phyloP scores from a whole-genome alignment of 495 filamentous ascomycete species.

The Penicillium odoratum region DNA sequence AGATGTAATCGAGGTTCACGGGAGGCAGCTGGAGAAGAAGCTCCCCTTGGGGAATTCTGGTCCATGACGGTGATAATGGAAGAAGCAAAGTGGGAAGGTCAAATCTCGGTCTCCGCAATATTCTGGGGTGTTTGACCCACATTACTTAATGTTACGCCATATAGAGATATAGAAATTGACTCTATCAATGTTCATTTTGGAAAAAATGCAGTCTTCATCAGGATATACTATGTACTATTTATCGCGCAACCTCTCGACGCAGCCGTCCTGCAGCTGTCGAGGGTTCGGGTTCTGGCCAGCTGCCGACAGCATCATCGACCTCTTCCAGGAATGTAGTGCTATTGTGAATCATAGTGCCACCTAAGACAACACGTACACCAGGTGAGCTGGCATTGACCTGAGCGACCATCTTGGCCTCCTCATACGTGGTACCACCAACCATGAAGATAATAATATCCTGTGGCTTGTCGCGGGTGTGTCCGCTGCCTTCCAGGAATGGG shows the following conservation, averaged over 20 bases:
- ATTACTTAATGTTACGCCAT: neutral
- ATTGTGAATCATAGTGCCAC: constrained; percentile 82
- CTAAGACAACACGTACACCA: constrained; percentile 83
- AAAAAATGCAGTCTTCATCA: neutral
- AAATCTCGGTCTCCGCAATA: constrained; percentile 10
- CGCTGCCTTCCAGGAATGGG: constrained; percentile 87
- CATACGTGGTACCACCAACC: constrained; percentile 89
- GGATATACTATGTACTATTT: constrained; percentile 11
- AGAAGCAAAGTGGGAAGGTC: constrained; percentile 2
- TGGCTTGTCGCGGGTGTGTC: constrained; percentile 84
- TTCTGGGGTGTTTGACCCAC: constrained; percentile 9
- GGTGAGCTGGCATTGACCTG: constrained; percentile 89
- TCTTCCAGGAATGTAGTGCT: constrained; percentile 85
- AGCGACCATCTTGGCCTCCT: constrained; percentile 93
- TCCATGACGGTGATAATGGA: constrained; percentile 28
- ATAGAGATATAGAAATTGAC: too few species aligned
- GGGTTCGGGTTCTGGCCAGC: constrained; percentile 75
- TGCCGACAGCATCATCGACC: constrained; percentile 72
- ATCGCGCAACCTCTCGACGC: constrained; percentile 58
- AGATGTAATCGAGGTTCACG: constrained; percentile 55
- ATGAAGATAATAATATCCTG: constrained; percentile 96
- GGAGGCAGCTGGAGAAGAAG: constrained; percentile 26
- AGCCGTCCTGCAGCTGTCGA: constrained; percentile 71
- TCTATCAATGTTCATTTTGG: neutral
- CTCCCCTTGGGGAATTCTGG: constrained; percentile 33